Evolutionary conservation across 179 eudicot genomes (phyloP).

Genomic region (Silene noctiflora): DNA sequence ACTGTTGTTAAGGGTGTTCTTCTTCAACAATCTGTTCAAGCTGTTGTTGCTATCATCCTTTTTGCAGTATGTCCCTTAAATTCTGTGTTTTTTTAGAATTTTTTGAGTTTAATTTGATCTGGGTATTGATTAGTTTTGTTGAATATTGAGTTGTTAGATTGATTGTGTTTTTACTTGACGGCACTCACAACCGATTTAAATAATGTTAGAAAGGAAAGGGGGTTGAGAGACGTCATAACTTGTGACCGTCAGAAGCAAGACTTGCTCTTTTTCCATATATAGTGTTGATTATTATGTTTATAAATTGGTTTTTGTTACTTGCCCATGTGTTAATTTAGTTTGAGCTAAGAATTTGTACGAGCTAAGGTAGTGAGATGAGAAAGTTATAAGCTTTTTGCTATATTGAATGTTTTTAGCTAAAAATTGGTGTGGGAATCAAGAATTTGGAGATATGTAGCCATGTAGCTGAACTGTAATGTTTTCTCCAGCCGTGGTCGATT

Average conservation of each 20-base stretch:
- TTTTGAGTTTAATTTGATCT: slow-evolving; percentile 2
- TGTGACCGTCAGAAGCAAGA: too few relatives aligned
- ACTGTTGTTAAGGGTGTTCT: slow-evolving; percentile 76
- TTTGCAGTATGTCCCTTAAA: slow-evolving; percentile 45
- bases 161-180: not conserved
- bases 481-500: not conserved
- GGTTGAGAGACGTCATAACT: too few relatives aligned
- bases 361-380: not conserved
- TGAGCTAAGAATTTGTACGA: not conserved
- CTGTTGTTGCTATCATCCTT: slow-evolving; percentile 60
- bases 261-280: not conserved
- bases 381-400: not conserved
- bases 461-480: not conserved
- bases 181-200: too few relatives aligned
- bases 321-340: slow-evolving; percentile 7
- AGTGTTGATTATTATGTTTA: not conserved
- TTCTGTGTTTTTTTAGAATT: not conserved
- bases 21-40: slow-evolving; percentile 74
- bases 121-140: slow-evolving; percentile 8
- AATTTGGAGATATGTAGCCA: not conserved
- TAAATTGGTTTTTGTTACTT: not conserved
- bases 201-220: too few relatives aligned
- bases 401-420: slow-evolving; percentile 4
- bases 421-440: not conserved
- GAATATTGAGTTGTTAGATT: slow-evolving; percentile 5